Conservation (phyloP, 2,329 filamentous ascomycete species). For the Aspergillus cejpii region DNA sequence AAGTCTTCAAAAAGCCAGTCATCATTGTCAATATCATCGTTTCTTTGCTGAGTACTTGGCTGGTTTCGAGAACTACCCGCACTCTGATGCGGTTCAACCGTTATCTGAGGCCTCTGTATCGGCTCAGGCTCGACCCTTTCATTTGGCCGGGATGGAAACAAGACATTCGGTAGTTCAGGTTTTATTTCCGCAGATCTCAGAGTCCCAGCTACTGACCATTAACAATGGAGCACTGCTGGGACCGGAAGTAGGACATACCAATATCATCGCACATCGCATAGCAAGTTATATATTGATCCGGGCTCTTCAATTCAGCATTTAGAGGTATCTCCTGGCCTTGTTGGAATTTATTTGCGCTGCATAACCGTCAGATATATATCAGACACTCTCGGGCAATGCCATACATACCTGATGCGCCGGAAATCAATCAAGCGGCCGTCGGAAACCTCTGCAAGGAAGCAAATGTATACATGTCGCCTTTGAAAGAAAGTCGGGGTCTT, state of each 20-base stretch:
- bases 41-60: slow-evolving; percentile 7
- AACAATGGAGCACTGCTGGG: slow-evolving; percentile 4
- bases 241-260: slow-evolving; percentile 39
- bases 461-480: slow-evolving; percentile 60
- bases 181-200: slow-evolving; percentile 48
- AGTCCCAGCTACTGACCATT: slow-evolving; percentile 47
- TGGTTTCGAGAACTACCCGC: slow-evolving; percentile 17
- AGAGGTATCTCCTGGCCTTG: slow-evolving; percentile 56
- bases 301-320: slow-evolving; percentile 49
- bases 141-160: slow-evolving; percentile 34
- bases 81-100: slow-evolving; percentile 11
- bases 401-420: slow-evolving; percentile 48
- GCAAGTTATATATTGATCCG: slow-evolving; percentile 56
- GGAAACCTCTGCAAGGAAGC: slow-evolving; percentile 65
- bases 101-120: slow-evolving; percentile 12
- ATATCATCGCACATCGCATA: slow-evolving; percentile 81
- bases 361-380: slow-evolving; percentile 17
- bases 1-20: slow-evolving; percentile 50
- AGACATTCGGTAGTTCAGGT: slow-evolving; percentile 43
- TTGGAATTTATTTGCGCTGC: slow-evolving; percentile 59
- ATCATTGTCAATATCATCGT: slow-evolving; percentile 50
- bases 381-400: slow-evolving; percentile 2
- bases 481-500: slow-evolving; percentile 56
- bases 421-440: slow-evolving; percentile 66
- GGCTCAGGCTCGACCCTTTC: slow-evolving; percentile 12